Conservation (phyloP, 2,329 filamentous ascomycete genomes). For the Fusarium pseudocircinatum region DNA sequence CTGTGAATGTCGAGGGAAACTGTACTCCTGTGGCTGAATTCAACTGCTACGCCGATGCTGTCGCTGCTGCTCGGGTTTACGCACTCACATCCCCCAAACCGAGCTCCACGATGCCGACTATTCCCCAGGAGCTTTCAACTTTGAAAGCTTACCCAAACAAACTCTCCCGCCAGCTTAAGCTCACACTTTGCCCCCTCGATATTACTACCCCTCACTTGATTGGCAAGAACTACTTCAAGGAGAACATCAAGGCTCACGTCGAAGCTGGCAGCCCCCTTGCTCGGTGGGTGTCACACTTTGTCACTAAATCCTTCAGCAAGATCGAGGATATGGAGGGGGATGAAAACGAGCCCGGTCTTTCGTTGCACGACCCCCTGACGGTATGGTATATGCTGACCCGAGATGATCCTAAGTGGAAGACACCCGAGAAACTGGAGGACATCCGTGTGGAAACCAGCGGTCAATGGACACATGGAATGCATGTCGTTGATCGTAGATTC, state of each 20-base stretch:
- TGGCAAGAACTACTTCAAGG: constrained; percentile 66
- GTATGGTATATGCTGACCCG: constrained; percentile 80
- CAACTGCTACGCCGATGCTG: constrained; percentile 90
- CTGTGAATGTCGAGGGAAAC: constrained; percentile 82
- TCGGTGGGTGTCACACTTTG: constrained; percentile 76
- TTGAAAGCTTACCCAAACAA: constrained; percentile 71
- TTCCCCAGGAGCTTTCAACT: constrained; percentile 59
- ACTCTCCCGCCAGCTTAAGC: constrained; percentile 70
- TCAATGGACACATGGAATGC: constrained; percentile 96
- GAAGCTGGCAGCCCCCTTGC: constrained; percentile 76
- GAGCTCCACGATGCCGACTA: constrained; percentile 80
- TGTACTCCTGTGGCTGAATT: constrained; percentile 89
- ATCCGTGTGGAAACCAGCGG: constrained; percentile 89
- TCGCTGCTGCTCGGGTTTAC: constrained; percentile 79
- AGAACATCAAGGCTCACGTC: constrained; percentile 64
- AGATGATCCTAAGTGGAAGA: constrained; percentile 67
- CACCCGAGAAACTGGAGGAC: constrained; percentile 73
- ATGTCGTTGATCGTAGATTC: constrained; percentile 79
- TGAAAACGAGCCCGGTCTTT: constrained; percentile 67
- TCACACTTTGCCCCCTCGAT: constrained; percentile 80
- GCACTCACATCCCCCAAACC: constrained; percentile 80
- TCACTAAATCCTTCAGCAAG: constrained; percentile 75
- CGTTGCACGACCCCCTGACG: constrained; percentile 80
- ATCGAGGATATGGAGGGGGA: constrained; percentile 70
- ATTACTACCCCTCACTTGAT: constrained; percentile 78